A percentile compares a stretch with the other conserved stretches of the same genome.
Evolutionary conservation across 306 rosid species (phyloP).

Genomic region (Trifolium repens): DNA sequence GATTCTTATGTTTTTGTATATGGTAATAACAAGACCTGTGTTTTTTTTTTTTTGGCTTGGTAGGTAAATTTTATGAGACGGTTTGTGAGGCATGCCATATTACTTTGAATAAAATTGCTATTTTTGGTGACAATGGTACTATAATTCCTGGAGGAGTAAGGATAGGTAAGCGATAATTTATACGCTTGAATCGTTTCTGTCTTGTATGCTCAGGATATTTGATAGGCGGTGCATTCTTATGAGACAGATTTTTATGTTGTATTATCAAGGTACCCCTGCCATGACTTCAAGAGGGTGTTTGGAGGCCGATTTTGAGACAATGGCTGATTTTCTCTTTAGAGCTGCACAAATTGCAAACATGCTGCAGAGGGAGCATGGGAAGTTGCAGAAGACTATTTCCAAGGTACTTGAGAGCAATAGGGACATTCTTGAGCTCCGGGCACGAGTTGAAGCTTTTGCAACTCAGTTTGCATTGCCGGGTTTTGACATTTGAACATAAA

Average conservation of each 20-base stretch:
- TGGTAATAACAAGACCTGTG: constrained; percentile 9
- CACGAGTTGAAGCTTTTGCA: constrained; percentile 79
- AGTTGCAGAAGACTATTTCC: constrained; percentile 56
- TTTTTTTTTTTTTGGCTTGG: constrained; percentile 19
- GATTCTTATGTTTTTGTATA: constrained; percentile 16
- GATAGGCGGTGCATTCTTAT: constrained; percentile 10
- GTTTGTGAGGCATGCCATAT: constrained; percentile 87
- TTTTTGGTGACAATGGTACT: constrained; percentile 82
- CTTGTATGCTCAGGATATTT: constrained; percentile 33
- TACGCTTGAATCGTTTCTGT: constrained; percentile 11
- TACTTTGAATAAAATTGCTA: constrained; percentile 86
- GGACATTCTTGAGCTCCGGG: constrained; percentile 75
- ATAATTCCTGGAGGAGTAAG: constrained; percentile 90
- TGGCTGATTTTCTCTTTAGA: constrained; percentile 76
- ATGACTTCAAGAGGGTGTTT: constrained; percentile 97
- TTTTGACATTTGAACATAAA: constrained; percentile 60
- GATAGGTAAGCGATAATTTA: constrained; percentile 62
- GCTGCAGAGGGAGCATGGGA: constrained; percentile 77
- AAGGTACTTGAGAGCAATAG: constrained; percentile 67
- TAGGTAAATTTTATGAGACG: constrained; percentile 87
- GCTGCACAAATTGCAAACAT: constrained; percentile 76
- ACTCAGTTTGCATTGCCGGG: constrained; percentile 93
- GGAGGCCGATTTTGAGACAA: constrained; percentile 88
- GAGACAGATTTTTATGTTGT: constrained; percentile 28
- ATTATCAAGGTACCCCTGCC: constrained; percentile 84